phyloP scores from a whole-genome alignment of 179 eudicot species.

The Spinacia oleracea region DNA sequence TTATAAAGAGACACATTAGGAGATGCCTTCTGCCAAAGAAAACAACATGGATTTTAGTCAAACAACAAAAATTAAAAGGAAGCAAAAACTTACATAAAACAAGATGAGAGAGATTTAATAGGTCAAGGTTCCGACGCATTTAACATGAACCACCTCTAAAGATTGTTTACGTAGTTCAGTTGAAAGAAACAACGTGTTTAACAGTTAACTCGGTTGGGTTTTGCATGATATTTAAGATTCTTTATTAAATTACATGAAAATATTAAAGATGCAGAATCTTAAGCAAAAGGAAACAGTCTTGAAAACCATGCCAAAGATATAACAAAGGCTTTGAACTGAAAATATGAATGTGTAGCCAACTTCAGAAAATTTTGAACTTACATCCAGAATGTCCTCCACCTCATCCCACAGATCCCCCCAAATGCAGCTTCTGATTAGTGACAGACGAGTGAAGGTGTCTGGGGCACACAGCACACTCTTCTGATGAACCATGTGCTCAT shows the following conservation, averaged over 20 bases:
- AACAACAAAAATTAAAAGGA: not conserved
- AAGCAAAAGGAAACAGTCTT: not conserved
- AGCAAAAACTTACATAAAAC: not conserved
- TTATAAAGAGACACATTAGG: slow-evolving; percentile 79
- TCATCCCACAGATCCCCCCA: slow-evolving; percentile 87
- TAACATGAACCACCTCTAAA: not conserved
- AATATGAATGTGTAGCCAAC: not conserved
- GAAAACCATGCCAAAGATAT: not conserved
- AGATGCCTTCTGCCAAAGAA: slow-evolving; percentile 38
- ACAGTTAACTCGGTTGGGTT: not conserved
- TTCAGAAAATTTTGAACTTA: slow-evolving; percentile 38
- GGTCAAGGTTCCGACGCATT: not conserved
- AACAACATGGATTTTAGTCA: not conserved
- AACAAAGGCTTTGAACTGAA: not conserved
- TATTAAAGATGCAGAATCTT: not conserved
- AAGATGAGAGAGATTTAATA: not conserved
- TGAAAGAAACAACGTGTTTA: not conserved
- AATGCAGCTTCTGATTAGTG: slow-evolving; percentile 72
- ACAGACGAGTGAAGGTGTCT: slow-evolving; percentile 71
- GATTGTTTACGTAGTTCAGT: not conserved
- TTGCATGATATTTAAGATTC: not conserved
- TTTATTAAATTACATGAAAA: not conserved
- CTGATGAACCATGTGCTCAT: slow-evolving; percentile 67
- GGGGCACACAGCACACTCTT: slow-evolving; percentile 40
- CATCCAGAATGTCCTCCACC: slow-evolving; percentile 64